Conservation (phyloP, 257 asterid genomes). For the Lantana camara region DNA sequence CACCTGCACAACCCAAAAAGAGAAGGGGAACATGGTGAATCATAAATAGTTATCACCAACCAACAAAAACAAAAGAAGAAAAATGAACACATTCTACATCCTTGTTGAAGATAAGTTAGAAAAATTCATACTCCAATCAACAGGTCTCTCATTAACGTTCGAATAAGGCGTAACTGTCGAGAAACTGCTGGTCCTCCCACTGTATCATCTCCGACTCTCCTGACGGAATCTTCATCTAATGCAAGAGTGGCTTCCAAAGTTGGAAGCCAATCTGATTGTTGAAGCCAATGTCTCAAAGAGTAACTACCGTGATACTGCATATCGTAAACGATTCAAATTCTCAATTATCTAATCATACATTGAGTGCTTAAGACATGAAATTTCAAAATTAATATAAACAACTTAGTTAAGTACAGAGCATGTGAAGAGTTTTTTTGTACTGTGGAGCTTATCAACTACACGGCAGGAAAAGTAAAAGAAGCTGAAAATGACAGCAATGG, state of each 20-base stretch:
- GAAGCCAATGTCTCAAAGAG: conserved; percentile 98
- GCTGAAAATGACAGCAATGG: neutral
- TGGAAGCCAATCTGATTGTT: conserved; percentile 95
- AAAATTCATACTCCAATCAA: conserved; percentile 73
- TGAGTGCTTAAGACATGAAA: conserved; percentile 5
- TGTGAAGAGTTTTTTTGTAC: neutral
- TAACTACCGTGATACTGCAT: conserved; percentile 88
- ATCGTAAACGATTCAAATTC: conserved; percentile 17
- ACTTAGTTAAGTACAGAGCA: conserved; percentile 1
- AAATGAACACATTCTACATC: conserved; percentile 2
- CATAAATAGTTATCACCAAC: conserved; percentile 1
- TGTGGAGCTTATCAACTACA: conserved; percentile 11
- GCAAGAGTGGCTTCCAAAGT: conserved; percentile 94
- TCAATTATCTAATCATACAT: conserved; percentile 13
- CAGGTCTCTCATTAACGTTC: conserved; percentile 91
- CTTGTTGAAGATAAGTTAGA: conserved; percentile 15
- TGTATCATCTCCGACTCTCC: conserved; percentile 88
- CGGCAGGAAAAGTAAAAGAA: neutral
- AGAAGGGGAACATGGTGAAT: conserved; percentile 13
- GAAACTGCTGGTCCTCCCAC: conserved; percentile 95
- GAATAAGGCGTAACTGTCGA: conserved; percentile 77
- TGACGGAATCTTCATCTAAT: conserved; percentile 81
- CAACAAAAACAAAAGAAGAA: neutral
- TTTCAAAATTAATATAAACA: conserved; percentile 4
- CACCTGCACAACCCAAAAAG: conserved; percentile 51